Conservation (phyloP, 1,139 yeast genomes). For the Saccharomycopsis hybrid region DNA sequence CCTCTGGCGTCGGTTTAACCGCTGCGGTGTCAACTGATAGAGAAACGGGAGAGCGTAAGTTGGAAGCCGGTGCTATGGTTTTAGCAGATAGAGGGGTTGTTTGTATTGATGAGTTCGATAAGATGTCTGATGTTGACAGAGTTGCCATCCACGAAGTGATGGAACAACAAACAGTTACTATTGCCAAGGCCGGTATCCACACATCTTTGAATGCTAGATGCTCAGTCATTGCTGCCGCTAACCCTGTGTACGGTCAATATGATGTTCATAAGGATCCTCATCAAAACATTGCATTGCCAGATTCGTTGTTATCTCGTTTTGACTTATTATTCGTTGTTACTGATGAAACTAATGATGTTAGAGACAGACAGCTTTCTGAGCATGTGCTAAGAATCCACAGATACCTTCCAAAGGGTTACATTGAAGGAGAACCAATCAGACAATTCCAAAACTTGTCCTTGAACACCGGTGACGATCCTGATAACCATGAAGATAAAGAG, state of each 20-base stretch:
- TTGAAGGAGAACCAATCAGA: slow-evolving; percentile 92
- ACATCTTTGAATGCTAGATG: slow-evolving; percentile 96
- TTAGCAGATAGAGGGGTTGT: slow-evolving; percentile 96
- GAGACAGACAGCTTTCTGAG: slow-evolving; percentile 85
- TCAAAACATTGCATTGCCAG: slow-evolving; percentile 93
- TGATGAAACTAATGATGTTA: slow-evolving; percentile 82
- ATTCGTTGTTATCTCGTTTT: slow-evolving; percentile 92
- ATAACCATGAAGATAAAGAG: slow-evolving; percentile 36
- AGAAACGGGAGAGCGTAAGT: slow-evolving; percentile 93
- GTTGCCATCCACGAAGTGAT: slow-evolving; percentile 99
- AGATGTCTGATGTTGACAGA: slow-evolving; percentile 94
- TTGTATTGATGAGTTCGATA: slow-evolving; percentile 97
- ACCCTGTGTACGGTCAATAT: slow-evolving; percentile 95
- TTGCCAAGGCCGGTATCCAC: slow-evolving; percentile 97
- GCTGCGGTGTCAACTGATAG: slow-evolving; percentile 97
- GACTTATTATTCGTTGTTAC: slow-evolving; percentile 94
- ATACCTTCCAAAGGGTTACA: slow-evolving; percentile 78
- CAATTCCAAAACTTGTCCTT: slow-evolving; percentile 65
- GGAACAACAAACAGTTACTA: slow-evolving; percentile 99
- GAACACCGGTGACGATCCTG: slow-evolving; percentile 64
- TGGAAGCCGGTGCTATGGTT: slow-evolving; percentile 99
- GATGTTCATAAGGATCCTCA: slow-evolving; percentile 96
- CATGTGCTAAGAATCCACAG: slow-evolving; percentile 95
- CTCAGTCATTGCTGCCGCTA: slow-evolving; percentile 97
- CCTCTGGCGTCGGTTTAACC: slow-evolving; percentile 98